Base-by-base conservation (phyloP, 2,329 filamentous ascomycete genomes). In the Penicillium sp. region DNA sequence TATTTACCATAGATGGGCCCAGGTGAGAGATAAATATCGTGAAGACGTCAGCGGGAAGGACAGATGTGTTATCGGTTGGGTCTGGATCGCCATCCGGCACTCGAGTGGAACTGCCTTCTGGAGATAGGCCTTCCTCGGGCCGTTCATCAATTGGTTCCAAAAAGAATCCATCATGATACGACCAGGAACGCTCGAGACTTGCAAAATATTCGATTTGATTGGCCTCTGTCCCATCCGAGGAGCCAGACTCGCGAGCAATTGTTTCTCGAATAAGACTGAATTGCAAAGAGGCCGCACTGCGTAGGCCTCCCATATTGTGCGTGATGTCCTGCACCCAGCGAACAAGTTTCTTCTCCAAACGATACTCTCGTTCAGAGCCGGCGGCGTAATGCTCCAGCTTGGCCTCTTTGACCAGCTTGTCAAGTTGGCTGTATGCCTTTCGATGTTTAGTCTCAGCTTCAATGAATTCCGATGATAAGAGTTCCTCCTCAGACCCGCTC, bases 201-300 rank as follows among this genome's bases (percentile, higher is more conserved):
- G 50, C 48, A 38, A 60, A 59, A 42, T 60, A 53, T 28, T 58
- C 57, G 2, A 52, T 24, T 24, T 55, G 51, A 29, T 51, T 9
- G 54, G 55, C 29, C 12, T 47, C 21, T 44, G 60, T 26, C 48
- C 59, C 61, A 45, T 49, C 61, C 42, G 48, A 29, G 29, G 52
- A 52, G 26, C 45, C 60, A 53, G 52, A 61, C 44, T 56, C 51
- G 47, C 57, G 33, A 44, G 62, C 56, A 31, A 66, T 64, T 1
- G 71, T 77, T 67, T 94, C 88, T 55, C 86, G 85, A 31, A 96
- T 78, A 29, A 97, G 80, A 15, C 87, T 83, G 66, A 97, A 95
- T 65, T 99, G 93, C 21, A 91, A 92, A 53, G 88, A 83, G 24
- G 94, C 89, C 31, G 94, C 91, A 76, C 91, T 96, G 59, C 91